A percentile compares a stretch with the other conserved stretches of the same genome.
phyloP scores from a whole-genome alignment of 371 early-diverging fungal genomes.

The Gilbertella persicaria region DNA sequence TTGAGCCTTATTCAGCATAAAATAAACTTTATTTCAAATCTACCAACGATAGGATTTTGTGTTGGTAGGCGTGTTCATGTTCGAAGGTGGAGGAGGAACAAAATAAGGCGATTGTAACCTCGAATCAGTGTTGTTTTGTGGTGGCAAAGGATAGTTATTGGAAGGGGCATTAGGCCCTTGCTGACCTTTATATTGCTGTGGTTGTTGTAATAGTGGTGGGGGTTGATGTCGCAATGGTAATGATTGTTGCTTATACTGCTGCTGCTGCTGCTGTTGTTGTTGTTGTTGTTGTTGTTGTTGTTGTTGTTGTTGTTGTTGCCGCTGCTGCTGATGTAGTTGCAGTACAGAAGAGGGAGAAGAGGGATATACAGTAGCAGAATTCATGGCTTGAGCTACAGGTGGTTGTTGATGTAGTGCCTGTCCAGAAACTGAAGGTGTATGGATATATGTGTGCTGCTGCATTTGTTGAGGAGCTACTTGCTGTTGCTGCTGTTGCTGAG shows the following conservation, averaged over 20 bases:
- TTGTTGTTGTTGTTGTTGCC: background rate
- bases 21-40: background rate
- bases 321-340: background rate
- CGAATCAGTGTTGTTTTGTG: background rate
- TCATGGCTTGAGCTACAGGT: too few species aligned
- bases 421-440: too few species aligned
- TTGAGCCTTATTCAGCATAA: slow-evolving; percentile 16
- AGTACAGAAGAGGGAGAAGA: background rate
- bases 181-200: background rate
- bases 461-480: background rate
- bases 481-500: background rate
- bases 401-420: background rate
- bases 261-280: background rate
- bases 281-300: slow-evolving; percentile 1
- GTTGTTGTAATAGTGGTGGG: background rate
- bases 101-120: background rate
- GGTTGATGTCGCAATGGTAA: background rate
- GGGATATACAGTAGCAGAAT: background rate
- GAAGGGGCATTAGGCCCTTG: background rate
- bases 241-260: background rate
- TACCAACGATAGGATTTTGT: slow-evolving; percentile 1
- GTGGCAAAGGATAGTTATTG: background rate
- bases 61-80: slow-evolving; percentile 3
- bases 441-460: too few species aligned
- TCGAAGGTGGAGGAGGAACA: slow-evolving; percentile 14